Evolutionary conservation across 805 yeast genomes (phyloP).

Genomic region (Metschnikowia lochheadii): DNA sequence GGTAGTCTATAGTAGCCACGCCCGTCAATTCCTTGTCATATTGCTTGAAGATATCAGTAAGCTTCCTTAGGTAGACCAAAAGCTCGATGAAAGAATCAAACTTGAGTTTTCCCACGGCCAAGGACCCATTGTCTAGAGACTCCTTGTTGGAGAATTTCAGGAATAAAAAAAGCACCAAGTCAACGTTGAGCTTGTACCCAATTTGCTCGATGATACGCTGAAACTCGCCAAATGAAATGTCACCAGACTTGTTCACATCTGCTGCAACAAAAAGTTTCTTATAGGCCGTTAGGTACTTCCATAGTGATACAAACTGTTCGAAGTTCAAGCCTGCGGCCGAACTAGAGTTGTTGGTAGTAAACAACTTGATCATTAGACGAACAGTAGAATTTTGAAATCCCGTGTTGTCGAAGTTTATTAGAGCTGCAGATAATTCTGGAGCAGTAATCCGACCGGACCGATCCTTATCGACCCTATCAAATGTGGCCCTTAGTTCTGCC

Average conservation of each 20-base stretch:
- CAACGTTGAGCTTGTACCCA: conserved; percentile 58
- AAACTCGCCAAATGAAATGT: conserved; percentile 63
- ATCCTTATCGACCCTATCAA: conserved; percentile 53
- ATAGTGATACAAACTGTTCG: conserved; percentile 61
- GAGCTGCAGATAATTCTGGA: conserved; percentile 53
- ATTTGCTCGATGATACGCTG: conserved; percentile 57
- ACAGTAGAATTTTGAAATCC: conserved; percentile 59
- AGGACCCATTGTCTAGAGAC: conserved; percentile 18
- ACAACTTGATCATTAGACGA: conserved; percentile 57
- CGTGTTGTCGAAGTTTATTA: conserved; percentile 62
- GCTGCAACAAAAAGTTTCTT: conserved; percentile 58
- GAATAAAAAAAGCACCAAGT: conserved; percentile 55
- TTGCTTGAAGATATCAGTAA: conserved; percentile 74
- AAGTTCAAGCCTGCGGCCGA: conserved; percentile 35
- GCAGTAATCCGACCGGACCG: conserved; percentile 53
- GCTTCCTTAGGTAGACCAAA: conserved; percentile 67
- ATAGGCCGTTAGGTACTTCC: conserved; percentile 69
- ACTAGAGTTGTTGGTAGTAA: conserved; percentile 35
- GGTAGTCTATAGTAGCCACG: conserved; percentile 59
- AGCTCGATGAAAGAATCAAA: conserved; percentile 83
- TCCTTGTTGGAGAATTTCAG: conserved; percentile 48
- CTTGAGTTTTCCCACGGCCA: conserved; percentile 45
- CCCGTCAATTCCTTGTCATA: conserved; percentile 75
- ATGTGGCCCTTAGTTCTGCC: conserved; percentile 44
- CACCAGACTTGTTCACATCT: conserved; percentile 55